phyloP scores from a whole-genome alignment of 176 grass and related monocot species.

The Phyllostachys edulis region DNA sequence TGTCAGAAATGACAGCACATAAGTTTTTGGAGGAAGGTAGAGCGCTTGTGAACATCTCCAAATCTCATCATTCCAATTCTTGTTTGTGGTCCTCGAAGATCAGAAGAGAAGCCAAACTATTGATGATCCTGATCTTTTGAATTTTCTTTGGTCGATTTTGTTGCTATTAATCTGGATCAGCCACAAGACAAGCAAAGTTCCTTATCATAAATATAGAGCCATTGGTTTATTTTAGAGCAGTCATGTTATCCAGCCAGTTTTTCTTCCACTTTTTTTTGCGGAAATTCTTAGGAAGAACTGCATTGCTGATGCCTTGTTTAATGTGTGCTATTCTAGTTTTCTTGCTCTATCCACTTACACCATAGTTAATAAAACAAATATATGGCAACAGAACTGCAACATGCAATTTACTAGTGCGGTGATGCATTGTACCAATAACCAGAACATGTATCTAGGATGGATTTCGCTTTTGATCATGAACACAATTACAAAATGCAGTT shows the following conservation, averaged over 20 bases:
- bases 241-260: not conserved
- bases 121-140: not conserved
- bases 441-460: not conserved
- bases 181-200: not conserved
- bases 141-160: not conserved
- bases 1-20: not conserved
- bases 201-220: not conserved
- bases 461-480: not conserved
- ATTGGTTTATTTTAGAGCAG: not conserved
- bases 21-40: not conserved
- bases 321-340: slow-evolving; percentile 1
- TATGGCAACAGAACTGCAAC: not conserved
- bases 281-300: not conserved
- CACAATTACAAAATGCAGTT: not conserved
- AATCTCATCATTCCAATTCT: not conserved
- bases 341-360: not conserved
- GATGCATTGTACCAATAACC: not conserved
- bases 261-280: not conserved
- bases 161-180: not conserved
- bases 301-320: not conserved
- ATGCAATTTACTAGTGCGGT: not conserved
- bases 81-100: not conserved
- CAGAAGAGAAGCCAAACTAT: not conserved
- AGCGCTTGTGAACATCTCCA: not conserved
- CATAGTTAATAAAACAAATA: slow-evolving; percentile 8